These are phyloP conservation scores for Grammothele lineata DNA, from an alignment of 768 basidiomycete genomes.

Conservation along the genomic window DNA sequence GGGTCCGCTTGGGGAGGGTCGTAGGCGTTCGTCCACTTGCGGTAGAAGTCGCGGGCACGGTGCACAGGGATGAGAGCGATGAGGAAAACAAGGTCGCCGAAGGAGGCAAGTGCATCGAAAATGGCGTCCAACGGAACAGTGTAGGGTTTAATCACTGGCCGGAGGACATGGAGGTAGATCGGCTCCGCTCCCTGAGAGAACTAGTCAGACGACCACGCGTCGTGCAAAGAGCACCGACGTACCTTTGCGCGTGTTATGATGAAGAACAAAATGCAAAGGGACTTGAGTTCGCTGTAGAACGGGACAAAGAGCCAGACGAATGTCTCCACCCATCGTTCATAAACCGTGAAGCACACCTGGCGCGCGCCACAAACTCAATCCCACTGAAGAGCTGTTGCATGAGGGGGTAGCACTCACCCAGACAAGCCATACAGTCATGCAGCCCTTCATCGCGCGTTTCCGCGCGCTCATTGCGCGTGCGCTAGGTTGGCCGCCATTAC, in stretches of 20 bases:
- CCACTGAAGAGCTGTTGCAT: background rate
- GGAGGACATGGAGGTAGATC: constrained; percentile 74
- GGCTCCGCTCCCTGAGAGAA: constrained; percentile 76
- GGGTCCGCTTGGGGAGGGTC: constrained; percentile 10
- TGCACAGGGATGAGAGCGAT: constrained; percentile 38
- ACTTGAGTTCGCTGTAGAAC: constrained; percentile 83
- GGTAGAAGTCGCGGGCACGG: constrained; percentile 30
- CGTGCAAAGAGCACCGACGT: constrained; percentile 9
- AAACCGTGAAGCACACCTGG: constrained; percentile 63
- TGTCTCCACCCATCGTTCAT: constrained; percentile 64
- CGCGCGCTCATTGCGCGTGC: constrained; percentile 65
- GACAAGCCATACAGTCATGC: constrained; percentile 79
- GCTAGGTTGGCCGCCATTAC: constrained; percentile 59
- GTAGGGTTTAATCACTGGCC: constrained; percentile 77
- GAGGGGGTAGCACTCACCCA: constrained; percentile 51
- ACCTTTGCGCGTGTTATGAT: constrained; percentile 74
- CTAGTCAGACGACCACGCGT: background rate
- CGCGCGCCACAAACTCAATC: constrained; percentile 6
- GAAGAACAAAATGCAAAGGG: constrained; percentile 66
- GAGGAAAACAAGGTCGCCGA: constrained; percentile 58
- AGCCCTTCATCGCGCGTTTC: constrained; percentile 84
- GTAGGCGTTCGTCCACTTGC: constrained; percentile 16
- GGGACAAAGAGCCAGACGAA: constrained; percentile 70
- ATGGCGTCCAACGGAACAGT: constrained; percentile 57
- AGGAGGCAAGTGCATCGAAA: constrained; percentile 55